Percentiles rank a stretch among this genome's conserved stretches.
These are phyloP conservation scores for Lophiostoma macrostomum DNA, from an alignment of 495 filamentous ascomycete species.

Conservation along the genomic window DNA sequence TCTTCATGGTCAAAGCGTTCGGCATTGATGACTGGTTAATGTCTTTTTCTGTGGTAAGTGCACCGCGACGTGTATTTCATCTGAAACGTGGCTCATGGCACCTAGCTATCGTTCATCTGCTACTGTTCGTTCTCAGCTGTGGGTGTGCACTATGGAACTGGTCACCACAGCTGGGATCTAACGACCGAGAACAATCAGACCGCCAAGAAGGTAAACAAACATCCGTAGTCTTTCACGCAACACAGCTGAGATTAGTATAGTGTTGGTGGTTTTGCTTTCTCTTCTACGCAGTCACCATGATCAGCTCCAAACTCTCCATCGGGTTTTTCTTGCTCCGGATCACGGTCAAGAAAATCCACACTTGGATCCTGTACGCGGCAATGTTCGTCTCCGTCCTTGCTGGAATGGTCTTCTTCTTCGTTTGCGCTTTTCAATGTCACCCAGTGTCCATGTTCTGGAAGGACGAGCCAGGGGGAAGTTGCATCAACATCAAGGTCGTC, in stretches of 20 bases:
- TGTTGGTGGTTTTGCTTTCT: conserved; percentile 27
- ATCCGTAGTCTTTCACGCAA: too few relatives aligned
- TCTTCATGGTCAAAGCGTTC: conserved; percentile 22
- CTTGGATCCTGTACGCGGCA: conserved; percentile 11
- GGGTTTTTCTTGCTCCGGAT: conserved; percentile 28
- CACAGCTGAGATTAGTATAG: too few relatives aligned
- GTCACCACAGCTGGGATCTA: conserved; percentile 9
- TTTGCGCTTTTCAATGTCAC: conserved; percentile 24
- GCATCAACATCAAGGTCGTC: conserved; percentile 13
- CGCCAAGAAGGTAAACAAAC: conserved; percentile 8
- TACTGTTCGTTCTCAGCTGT: conserved; percentile 16
- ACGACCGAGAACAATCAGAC: not conserved
- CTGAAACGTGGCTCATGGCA: not conserved
- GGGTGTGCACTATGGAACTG: conserved; percentile 16
- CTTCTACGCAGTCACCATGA: conserved; percentile 20
- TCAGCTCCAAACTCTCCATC: conserved; percentile 21
- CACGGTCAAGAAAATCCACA: conserved; percentile 10
- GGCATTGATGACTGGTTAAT: conserved; percentile 24
- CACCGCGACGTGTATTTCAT: not conserved
- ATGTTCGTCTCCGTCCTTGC: conserved; percentile 22
- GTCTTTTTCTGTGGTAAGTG: conserved; percentile 10
- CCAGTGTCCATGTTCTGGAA: conserved; percentile 26
- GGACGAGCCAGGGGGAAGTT: not conserved
- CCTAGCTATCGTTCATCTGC: not conserved
- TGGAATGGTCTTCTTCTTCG: conserved; percentile 19